Evolutionary conservation across 352 stramenopile genomes (phyloP), one percentile per base, ranked within the genome.

Genomic region (Sclerospora graminicola): DNA sequence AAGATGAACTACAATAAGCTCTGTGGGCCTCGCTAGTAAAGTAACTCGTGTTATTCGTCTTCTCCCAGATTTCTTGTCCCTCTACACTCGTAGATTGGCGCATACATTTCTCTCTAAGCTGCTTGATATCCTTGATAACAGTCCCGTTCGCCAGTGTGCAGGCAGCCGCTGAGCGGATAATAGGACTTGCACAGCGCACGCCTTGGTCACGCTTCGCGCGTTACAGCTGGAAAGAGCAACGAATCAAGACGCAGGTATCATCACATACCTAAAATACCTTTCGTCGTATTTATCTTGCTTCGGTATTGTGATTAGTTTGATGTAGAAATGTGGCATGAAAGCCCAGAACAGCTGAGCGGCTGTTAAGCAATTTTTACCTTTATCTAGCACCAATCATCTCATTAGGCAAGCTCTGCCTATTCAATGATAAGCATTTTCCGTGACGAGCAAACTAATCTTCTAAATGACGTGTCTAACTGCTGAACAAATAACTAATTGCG

Each of bases 1-100:
- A 98, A 73, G 91, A 97, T 52, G 80, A 92, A 57, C 57, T 92
- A 59, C 69, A 72, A 51, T 72, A 63, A 61, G 20, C 35, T 54
- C 47, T 20, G 18, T 54, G 27, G 29, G 27, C 30, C 28, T 21
- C 13, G 19, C 43, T 40, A 63, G 42, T 66, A 66, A 60, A 60
- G 40, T 66, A 63, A 66, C 57, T 56, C 48, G 48, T 62, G 38
- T 40, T 29, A 54, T 46, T 15, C n/a, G n/a, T n/a, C 16, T 37
- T 32, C 10, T 41, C 20, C 11, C 20, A 41, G 33, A 11, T 16
- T 41, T 46, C 11, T 24, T 41, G 27, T 43, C 23, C 15, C 21
- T 15, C 15, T 7, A 10, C 15, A 18, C 26, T 41, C 34, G 3
- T 8, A 16, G 1, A 15, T 14, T 11, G 5, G 13, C 33, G 7